Conservation (phyloP, 768 basidiomycete genomes). For the Podaxis sp. region DNA sequence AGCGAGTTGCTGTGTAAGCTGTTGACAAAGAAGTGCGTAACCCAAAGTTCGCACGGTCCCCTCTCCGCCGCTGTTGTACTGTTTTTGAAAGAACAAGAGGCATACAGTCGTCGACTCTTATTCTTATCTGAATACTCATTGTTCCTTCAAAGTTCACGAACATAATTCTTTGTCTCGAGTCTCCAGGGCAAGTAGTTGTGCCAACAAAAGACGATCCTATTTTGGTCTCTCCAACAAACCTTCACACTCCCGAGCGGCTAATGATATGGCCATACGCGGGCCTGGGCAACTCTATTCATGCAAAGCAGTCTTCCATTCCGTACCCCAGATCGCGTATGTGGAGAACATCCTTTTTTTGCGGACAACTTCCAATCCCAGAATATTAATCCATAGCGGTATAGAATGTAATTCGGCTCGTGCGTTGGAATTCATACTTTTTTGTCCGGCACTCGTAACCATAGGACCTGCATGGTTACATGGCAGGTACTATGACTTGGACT, state of each 20-base stretch:
- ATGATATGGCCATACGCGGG: background rate
- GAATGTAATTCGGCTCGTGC: background rate
- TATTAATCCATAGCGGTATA: background rate
- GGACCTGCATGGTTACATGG: background rate
- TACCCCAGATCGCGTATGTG: slow-evolving; percentile 5
- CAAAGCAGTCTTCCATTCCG: background rate
- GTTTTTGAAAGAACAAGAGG: background rate
- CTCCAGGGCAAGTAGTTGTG: background rate
- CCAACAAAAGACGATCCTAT: background rate
- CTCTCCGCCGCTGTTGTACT: background rate
- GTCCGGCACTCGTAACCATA: too few relatives aligned
- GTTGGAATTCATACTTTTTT: too few relatives aligned
- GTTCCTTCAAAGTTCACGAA: background rate
- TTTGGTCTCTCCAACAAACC: background rate
- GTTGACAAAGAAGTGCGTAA: background rate
- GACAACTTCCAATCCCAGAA: background rate
- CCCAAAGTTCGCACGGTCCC: slow-evolving; percentile 1
- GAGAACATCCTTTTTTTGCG: background rate
- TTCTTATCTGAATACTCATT: background rate
- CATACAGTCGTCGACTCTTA: background rate
- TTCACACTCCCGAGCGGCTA: background rate
- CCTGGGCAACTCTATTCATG: background rate
- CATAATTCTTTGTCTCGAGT: background rate
- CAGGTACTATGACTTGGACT: background rate
- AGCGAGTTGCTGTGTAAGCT: background rate